phyloP scores from a whole-genome alignment of 352 stramenopile genomes.

The Peronospora belbahrii region DNA sequence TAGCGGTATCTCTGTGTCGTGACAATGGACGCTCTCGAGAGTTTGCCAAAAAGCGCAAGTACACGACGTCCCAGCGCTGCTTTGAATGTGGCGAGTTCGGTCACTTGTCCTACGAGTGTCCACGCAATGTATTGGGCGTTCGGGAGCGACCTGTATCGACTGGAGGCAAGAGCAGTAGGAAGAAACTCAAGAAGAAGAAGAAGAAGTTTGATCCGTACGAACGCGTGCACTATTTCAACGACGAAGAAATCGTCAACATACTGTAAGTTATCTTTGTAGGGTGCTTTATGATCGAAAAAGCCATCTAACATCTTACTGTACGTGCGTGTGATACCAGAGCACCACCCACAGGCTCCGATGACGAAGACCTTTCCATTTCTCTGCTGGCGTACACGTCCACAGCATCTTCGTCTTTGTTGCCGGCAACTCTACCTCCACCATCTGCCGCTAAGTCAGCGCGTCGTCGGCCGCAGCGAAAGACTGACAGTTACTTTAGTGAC shows the following conservation, averaged over 20 bases:
- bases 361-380: conserved; percentile 56
- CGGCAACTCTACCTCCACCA: background rate
- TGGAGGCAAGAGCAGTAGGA: conserved; percentile 41
- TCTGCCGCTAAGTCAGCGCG: conserved; percentile 16
- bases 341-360: conserved; percentile 37
- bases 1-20: conserved; percentile 55
- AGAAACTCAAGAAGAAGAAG: conserved; percentile 55
- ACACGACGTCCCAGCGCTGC: conserved; percentile 51
- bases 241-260: conserved; percentile 49
- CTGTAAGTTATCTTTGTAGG: conserved; percentile 62
- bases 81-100: conserved; percentile 78
- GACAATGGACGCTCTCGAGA: conserved; percentile 78
- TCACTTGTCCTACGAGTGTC: conserved; percentile 81
- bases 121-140: conserved; percentile 69
- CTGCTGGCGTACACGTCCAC: conserved; percentile 55
- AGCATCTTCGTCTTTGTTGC: background rate
- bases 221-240: conserved; percentile 60
- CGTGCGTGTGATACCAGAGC: conserved; percentile 26
- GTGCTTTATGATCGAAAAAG: background rate
- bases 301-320: conserved; percentile 14
- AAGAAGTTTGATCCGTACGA: conserved; percentile 56
- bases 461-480: conserved; percentile 29
- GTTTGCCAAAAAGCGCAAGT: conserved; percentile 79
- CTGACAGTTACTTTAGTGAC: conserved; percentile 66
- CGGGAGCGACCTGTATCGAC: conserved; percentile 46